A percentile compares a stretch with the other conserved stretches of the same genome.
These are phyloP conservation scores for Calocera viscosa DNA, from an alignment of 768 basidiomycete species.

Conservation along the genomic window DNA sequence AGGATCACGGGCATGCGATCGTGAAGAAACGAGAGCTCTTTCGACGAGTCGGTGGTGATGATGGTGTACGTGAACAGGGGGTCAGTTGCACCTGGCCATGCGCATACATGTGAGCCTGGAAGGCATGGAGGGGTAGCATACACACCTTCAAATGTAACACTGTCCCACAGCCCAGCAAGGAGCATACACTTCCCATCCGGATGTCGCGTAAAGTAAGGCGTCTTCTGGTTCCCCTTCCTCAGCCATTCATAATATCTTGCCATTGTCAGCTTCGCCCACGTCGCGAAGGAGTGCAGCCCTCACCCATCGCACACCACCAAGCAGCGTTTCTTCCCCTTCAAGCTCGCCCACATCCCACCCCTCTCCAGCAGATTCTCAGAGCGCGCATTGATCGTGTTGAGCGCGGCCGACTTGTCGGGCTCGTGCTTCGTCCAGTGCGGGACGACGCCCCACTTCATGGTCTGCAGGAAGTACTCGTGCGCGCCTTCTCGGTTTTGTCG, in stretches of 20 bases:
- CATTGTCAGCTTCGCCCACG: not conserved
- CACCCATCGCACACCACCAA: constrained; percentile 72
- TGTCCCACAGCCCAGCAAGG: constrained; percentile 81
- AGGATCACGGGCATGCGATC: constrained; percentile 73
- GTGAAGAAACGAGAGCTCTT: constrained; percentile 73
- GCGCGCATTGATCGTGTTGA: constrained; percentile 85
- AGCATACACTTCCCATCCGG: constrained; percentile 54
- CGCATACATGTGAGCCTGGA: not conserved
- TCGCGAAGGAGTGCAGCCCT: constrained; percentile 16
- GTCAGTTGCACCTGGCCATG: constrained; percentile 26
- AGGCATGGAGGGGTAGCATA: not conserved
- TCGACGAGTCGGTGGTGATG: constrained; percentile 67
- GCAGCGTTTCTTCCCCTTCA: constrained; percentile 74
- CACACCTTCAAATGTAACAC: constrained; percentile 49
- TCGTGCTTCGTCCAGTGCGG: constrained; percentile 75
- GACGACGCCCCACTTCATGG: constrained; percentile 62
- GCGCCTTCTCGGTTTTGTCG: constrained; percentile 28
- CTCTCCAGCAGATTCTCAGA: constrained; percentile 65
- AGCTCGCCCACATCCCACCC: constrained; percentile 71
- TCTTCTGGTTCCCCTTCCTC: constrained; percentile 61
- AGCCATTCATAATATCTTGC: constrained; percentile 90
- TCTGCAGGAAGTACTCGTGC: not conserved
- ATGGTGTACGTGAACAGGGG: constrained; percentile 76
- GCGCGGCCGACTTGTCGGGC: constrained; percentile 36
- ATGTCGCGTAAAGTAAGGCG: constrained; percentile 71